Evolutionary conservation across 768 basidiomycete species (phyloP).

Genomic region (Hypholoma fasciculare): DNA sequence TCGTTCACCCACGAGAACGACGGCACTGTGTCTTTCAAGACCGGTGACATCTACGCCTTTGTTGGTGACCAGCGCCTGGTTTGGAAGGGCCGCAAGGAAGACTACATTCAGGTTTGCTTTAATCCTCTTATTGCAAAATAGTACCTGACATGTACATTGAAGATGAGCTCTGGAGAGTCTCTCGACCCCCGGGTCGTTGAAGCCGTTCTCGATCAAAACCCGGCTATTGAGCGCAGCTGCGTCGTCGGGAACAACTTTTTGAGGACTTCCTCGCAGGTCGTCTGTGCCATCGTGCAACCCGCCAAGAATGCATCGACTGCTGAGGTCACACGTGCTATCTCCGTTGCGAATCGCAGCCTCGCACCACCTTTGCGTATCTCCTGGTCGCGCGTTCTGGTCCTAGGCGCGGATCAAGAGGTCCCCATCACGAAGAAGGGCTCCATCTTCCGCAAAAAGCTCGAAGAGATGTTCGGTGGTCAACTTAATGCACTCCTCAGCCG

Average conservation of each 20-base stretch:
- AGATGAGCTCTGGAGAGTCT: conserved; percentile 34
- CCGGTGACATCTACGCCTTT: conserved; percentile 31
- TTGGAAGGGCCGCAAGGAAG: conserved; percentile 35
- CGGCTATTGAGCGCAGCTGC: conserved; percentile 25
- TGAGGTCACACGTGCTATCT: conserved; percentile 28
- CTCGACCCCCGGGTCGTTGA: conserved; percentile 34
- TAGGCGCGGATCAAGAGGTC: conserved; percentile 24
- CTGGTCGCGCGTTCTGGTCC: conserved; percentile 30
- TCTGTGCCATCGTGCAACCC: conserved; percentile 32
- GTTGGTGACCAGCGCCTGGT: conserved; percentile 19
- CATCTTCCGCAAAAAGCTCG: conserved; percentile 33
- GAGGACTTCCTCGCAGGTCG: conserved; percentile 24
- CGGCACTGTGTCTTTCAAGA: conserved; percentile 28
- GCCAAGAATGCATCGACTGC: conserved; percentile 13
- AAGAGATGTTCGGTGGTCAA: conserved; percentile 27
- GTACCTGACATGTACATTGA: neutral
- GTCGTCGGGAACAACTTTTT: conserved; percentile 36
- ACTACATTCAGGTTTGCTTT: conserved; percentile 29
- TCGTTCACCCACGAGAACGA: conserved; percentile 26
- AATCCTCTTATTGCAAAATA: neutral
- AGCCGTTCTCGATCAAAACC: conserved; percentile 23
- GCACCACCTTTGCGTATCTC: conserved; percentile 33
- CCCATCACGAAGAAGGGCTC: conserved; percentile 32
- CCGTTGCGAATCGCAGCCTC: conserved; percentile 28
- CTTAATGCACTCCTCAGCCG: conserved; percentile 17